Conservation (phyloP, 139 green algal genomes). For the Coelastrella sp. region DNA sequence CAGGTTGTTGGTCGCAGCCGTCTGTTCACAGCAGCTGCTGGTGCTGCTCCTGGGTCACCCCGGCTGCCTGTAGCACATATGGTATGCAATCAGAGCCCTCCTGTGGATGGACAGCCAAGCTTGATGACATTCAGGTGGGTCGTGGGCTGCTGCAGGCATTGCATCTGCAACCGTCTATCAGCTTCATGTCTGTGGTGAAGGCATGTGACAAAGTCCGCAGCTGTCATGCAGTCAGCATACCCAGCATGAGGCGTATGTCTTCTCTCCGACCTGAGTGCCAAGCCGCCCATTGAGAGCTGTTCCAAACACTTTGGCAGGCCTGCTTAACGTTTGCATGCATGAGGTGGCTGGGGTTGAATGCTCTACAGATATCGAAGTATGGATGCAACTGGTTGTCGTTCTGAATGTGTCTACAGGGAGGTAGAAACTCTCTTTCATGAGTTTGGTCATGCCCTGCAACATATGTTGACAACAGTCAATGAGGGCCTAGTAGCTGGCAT, state of each 20-base stretch:
- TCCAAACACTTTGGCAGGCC: no score
- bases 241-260: no score
- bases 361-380: no score
- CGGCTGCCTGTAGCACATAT: conserved; percentile 97
- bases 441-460: conserved; percentile 93
- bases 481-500: conserved; percentile 93
- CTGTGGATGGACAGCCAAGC: conserved; percentile 87
- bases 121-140: conserved; percentile 94
- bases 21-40: conserved; percentile 47
- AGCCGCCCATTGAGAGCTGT: no score
- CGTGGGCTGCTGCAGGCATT: background rate
- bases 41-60: conserved; percentile 59
- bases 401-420: conserved; percentile 65
- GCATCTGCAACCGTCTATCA: no score
- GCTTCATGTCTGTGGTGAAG: no score
- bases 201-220: no score
- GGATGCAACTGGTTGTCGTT: no score
- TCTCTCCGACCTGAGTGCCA: no score
- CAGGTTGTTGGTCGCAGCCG: conserved; percentile 56
- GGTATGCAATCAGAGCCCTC: conserved; percentile 95
- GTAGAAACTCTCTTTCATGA: conserved; percentile 99
- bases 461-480: conserved; percentile 94
- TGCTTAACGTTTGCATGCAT: no score
- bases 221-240: no score
- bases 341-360: no score